Base-by-base conservation (phyloP, 306 rosid species). In the Hylodesmum podocarpum region DNA sequence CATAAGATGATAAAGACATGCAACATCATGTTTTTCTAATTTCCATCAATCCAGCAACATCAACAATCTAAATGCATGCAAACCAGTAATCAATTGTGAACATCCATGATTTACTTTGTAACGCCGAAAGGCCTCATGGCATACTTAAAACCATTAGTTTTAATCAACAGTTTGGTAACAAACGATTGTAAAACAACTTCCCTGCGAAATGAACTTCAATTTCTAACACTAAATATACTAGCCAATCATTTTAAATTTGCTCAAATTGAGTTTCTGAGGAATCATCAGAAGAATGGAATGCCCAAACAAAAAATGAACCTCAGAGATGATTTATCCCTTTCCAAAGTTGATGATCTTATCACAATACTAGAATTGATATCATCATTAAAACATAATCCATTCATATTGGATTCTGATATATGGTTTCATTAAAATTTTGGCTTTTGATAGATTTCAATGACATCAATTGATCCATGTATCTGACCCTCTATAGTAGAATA, bases 41-140 rank as follows among this genome's bases (percentile, higher is more conserved):
- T 82, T 46, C 29, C 62, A 46, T 67, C 50, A 69, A 55, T 43
- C 21, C 0, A 39, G 65, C 41, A 68, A 67, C 29, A 58, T 67
- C 8, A 51, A 70, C 39, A 82, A 31, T 7, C 36, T 24, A 80
- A 40, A 70, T 39, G 24, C 13, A 6, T 12, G 40, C 55, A 36
- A 70, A 44, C 39, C 51, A 64, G 14, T 8, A 10, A 64, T 10
- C 13, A 36, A 44, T 44, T 34, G 36, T 9, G 25, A 34, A 34
- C 66, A 64, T 68, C 28, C 81, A 50, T 40, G 53, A 51, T 58
- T 58, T 37, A 13, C 6, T 57, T 16, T n/a, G 25, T 27, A 14
- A 57, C 19, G 19, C 37, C 37, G 13, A 55, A 54, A 24, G 1
- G 9, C 63, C 63, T 55, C 36, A 25, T 13, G 1, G 8, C 5